Percentiles rank a stretch among this genome's conserved stretches.
Evolutionary conservation across 164 flowering plant genomes (phyloP).

Genomic region (Paratinospora sagittata): DNA sequence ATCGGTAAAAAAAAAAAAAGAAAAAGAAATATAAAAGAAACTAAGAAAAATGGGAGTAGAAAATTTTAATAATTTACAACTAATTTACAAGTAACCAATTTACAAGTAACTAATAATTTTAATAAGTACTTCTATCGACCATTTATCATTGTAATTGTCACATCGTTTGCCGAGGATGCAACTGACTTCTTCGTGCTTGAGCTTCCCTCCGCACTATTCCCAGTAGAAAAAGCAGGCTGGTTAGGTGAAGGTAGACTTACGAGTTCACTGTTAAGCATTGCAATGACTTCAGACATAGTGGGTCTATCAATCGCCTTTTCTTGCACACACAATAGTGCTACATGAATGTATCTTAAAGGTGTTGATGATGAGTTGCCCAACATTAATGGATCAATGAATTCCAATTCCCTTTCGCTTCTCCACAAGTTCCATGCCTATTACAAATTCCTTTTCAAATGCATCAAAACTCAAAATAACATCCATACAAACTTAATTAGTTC

Average conservation of each 20-base stretch:
- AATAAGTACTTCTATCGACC: neutral
- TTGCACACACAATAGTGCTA: neutral
- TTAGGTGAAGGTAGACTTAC: neutral
- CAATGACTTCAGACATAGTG: neutral
- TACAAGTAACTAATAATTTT: no score
- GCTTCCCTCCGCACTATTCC: neutral
- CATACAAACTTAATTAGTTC: no score
- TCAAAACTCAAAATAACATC: neutral
- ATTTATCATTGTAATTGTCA: neutral
- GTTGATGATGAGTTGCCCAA: neutral
- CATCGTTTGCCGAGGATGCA: neutral
- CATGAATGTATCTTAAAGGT: conserved; percentile 1
- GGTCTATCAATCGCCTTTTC: neutral
- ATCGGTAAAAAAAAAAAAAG: no score
- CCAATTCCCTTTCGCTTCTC: neutral
- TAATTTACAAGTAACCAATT: no score
- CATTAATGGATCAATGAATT: neutral
- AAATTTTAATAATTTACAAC: no score
- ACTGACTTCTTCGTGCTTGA: neutral
- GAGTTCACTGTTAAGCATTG: neutral
- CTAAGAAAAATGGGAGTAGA: no score
- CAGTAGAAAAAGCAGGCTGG: neutral
- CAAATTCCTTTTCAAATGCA: neutral
- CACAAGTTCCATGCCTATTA: neutral
- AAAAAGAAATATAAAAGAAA: no score